phyloP scores from a whole-genome alignment of 75 land plant genomes.

The Picea sitchensis region DNA sequence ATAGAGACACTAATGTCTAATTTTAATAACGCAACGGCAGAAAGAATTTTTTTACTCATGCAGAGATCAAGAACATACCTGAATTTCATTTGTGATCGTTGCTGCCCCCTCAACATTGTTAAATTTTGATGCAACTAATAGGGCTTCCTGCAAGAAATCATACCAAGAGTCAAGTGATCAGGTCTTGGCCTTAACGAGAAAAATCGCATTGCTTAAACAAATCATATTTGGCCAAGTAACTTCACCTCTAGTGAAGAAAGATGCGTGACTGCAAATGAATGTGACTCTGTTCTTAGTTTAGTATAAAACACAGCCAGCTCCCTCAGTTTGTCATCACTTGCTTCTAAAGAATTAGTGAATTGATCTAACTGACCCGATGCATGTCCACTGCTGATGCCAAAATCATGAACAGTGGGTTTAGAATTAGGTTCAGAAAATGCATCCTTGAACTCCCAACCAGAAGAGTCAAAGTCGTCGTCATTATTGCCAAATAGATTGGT shows the following conservation, averaged over 20 bases:
- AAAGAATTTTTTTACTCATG: too few species aligned
- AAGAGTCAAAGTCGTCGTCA: too few species aligned
- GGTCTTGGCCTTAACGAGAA: neutral
- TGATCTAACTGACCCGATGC: neutral
- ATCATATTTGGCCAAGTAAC: neutral
- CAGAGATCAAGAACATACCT: neutral
- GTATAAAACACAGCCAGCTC: neutral
- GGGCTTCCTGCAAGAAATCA: constrained; percentile 1
- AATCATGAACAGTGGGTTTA: neutral
- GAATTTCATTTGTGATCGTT: neutral
- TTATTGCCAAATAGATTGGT: too few species aligned
- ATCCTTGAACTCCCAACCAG: too few species aligned
- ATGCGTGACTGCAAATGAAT: constrained; percentile 3
- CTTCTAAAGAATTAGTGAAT: neutral
- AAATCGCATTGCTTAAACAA: neutral
- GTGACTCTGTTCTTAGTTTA: neutral
- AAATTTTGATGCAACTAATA: neutral
- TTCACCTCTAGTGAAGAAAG: constrained; percentile 3
- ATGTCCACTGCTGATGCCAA: neutral
- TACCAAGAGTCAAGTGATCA: neutral
- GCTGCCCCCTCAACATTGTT: neutral
- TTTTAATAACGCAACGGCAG: too few species aligned
- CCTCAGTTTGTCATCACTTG: neutral
- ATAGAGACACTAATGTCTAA: too few species aligned
- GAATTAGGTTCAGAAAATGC: too few species aligned